Base-by-base conservation (phyloP, 176 grass and related monocot species). In the Oryza australiensis region DNA sequence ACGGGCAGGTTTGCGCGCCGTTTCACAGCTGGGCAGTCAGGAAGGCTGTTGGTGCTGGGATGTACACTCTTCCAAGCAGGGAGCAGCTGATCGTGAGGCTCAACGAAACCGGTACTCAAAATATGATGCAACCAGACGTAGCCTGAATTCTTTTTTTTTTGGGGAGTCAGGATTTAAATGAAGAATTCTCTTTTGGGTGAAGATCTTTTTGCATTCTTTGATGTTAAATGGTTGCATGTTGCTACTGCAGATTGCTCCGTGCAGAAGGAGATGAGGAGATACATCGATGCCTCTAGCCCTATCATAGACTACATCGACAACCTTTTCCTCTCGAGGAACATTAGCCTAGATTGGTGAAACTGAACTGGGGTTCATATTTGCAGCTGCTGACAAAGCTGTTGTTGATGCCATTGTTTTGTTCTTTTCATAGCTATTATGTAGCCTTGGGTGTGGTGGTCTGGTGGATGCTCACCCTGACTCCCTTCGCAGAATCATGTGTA, bases 21-120 rank as follows among this genome's bases (percentile, higher is more conserved):
- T 99, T 95, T 41, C 96, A 99, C 77, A 86, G 87, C 82, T 99
- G 96, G 96, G 88, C 93, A 24, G 80, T 99, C 78, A 92, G 96
- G 68, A 95, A 91, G 80, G 93, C 96, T 13, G 96, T 99, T 73
- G 87, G 88, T 13, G 96, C 91, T 46, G 93, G 96, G 22, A 99
- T 99, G 96, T 95, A 93, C 85, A 83, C 96, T 69, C 88, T 99
- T 43, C 96, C 96, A 62, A 93, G 75, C 60, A 95, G 85, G 83
- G 96, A 99, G 35, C 90, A 99, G 77, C 71, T 99, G 68, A 77
- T 99, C 37, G 18, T 60, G 43, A 91, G 83, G 82, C 24, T 99
- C 57, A 99, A 99, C 43, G 35, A 99, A 94, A 95, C 88, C 26
- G 88, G 96, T 95, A 86, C 53, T 84, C 48, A 37, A 10, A 43